Evolutionary conservation across 2,329 filamentous ascomycete species (phyloP).

Genomic region (Stachybotrys echinatus): DNA sequence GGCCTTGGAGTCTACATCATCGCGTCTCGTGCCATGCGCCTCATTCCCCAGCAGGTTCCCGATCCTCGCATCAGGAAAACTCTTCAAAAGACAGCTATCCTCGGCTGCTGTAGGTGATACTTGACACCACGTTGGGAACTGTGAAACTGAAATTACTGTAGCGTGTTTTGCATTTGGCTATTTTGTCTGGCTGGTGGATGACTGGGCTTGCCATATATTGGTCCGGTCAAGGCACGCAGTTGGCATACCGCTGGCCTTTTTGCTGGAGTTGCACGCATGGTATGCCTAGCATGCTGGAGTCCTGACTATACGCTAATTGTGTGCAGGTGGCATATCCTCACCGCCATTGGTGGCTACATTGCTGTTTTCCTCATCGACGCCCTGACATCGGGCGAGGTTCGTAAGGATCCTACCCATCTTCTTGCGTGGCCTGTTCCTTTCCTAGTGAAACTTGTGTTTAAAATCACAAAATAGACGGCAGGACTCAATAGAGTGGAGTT

Average conservation of each 20-base stretch:
- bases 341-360: constrained; percentile 33
- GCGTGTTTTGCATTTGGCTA: constrained; percentile 31
- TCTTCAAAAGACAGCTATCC: constrained; percentile 10
- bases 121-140: no score
- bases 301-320: not conserved
- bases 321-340: constrained; percentile 35
- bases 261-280: constrained; percentile 36
- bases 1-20: constrained; percentile 28
- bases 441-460: constrained; percentile 9
- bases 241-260: constrained; percentile 30
- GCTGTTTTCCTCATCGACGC: constrained; percentile 31
- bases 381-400: constrained; percentile 26
- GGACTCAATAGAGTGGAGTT: no score
- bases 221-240: constrained; percentile 18
- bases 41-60: constrained; percentile 25
- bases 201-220: constrained; percentile 24
- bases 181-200: constrained; percentile 32
- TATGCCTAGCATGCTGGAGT: constrained; percentile 9
- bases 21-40: constrained; percentile 17
- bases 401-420: constrained; percentile 16
- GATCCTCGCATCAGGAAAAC: constrained; percentile 15
- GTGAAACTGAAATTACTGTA: constrained; percentile 4
- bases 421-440: constrained; percentile 30
- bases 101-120: constrained; percentile 12
- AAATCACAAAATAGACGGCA: not conserved